Percentiles rank a stretch among this genome's conserved stretches.
Evolutionary conservation across 768 basidiomycete genomes (phyloP).

Genomic region (Sistotremastrum niveocremeum): DNA sequence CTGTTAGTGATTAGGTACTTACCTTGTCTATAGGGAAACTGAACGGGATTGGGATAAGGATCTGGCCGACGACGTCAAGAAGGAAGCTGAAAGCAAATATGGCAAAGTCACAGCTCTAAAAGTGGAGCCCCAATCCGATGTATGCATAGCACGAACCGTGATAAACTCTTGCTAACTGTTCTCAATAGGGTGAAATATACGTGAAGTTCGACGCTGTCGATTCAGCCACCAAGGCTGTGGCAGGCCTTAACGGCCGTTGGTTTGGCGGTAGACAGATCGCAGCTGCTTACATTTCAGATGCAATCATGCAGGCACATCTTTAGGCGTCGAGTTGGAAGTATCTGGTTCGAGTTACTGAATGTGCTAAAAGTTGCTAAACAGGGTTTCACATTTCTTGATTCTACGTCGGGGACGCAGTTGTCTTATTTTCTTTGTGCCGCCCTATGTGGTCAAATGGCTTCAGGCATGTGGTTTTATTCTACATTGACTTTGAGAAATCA

Average conservation of each 20-base stretch:
- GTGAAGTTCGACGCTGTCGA: slow-evolving; percentile 78
- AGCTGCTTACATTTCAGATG: slow-evolving; percentile 83
- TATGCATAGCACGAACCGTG: slow-evolving; percentile 20
- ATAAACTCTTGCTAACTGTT: not conserved
- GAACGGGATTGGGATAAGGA: slow-evolving; percentile 96
- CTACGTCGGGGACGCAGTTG: too few species aligned
- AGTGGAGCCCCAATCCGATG: slow-evolving; percentile 88
- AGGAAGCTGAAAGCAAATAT: slow-evolving; percentile 86
- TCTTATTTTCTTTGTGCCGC: too few species aligned
- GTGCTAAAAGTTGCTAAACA: too few species aligned
- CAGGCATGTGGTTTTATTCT: too few species aligned
- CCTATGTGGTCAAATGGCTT: too few species aligned
- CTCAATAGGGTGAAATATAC: slow-evolving; percentile 83
- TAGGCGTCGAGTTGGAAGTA: too few species aligned
- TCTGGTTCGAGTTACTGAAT: too few species aligned
- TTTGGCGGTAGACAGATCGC: slow-evolving; percentile 87
- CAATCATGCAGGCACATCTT: slow-evolving; percentile 81
- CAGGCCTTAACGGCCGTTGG: slow-evolving; percentile 92
- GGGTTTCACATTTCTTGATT: too few species aligned
- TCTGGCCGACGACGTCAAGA: slow-evolving; percentile 90
- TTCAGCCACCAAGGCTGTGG: slow-evolving; percentile 68
- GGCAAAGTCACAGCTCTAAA: slow-evolving; percentile 80
- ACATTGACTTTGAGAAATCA: too few species aligned
- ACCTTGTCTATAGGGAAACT: slow-evolving; percentile 53
- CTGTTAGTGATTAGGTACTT: not conserved